Percentiles rank a stretch among this genome's conserved stretches.
Evolutionary conservation across 148 eudicot species (phyloP).

Genomic region (Diospyros kaki): DNA sequence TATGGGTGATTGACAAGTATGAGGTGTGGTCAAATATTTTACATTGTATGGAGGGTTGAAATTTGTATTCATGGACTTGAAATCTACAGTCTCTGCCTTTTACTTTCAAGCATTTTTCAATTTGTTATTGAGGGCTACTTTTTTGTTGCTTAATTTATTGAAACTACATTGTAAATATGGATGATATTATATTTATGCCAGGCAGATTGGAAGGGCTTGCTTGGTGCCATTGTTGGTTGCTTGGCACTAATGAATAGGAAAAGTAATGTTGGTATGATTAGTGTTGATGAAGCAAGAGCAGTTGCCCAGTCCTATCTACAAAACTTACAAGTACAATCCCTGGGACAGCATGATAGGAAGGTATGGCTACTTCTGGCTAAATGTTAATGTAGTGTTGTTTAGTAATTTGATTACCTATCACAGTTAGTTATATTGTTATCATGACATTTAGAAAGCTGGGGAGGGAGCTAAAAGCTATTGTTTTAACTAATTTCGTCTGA

Average conservation of each 20-base stretch:
- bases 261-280: constrained; percentile 52
- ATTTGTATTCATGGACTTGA: neutral
- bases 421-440: neutral
- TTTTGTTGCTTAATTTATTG: constrained; percentile 4
- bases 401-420: neutral
- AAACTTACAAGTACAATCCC: constrained; percentile 71
- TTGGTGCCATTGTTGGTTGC: constrained; percentile 93
- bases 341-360: constrained; percentile 86
- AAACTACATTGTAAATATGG: constrained; percentile 16
- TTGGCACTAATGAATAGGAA: constrained; percentile 78
- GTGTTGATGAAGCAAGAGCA: constrained; percentile 48
- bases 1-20: neutral
- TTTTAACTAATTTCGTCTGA: neutral
- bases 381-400: neutral
- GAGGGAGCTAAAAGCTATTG: neutral
- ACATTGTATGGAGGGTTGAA: neutral
- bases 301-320: constrained; percentile 56
- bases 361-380: constrained; percentile 25
- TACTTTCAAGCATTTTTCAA: neutral
- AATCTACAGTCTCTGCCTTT: neutral
- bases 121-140: neutral
- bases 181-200: constrained; percentile 43
- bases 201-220: constrained; percentile 98
- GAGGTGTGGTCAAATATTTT: neutral
- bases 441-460: neutral